These are phyloP conservation scores for Rhodotorula toruloides DNA, from an alignment of 768 basidiomycete species.

Conservation along the genomic window DNA sequence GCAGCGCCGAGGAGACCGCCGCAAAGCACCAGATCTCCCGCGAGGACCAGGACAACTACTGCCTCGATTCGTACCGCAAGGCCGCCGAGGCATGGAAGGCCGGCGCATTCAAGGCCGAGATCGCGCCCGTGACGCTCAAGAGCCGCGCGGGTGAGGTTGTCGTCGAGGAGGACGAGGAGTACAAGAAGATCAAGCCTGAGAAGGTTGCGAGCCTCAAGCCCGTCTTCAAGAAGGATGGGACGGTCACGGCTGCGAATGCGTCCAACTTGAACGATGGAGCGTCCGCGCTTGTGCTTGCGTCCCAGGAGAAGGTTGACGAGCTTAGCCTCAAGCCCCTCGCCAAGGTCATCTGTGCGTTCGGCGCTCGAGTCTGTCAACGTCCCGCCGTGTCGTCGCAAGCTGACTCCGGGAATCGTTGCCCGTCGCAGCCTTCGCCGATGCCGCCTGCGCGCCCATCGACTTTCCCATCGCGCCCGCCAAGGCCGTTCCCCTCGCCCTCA, in stretches of 20 bases:
- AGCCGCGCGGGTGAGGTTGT: conserved; percentile 82
- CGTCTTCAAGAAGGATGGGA: conserved; percentile 73
- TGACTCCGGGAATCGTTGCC: background rate
- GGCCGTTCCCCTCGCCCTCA: conserved; percentile 79
- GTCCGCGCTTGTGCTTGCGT: conserved; percentile 89
- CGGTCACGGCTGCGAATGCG: conserved; percentile 95
- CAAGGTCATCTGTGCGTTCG: conserved; percentile 84
- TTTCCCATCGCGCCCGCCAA: conserved; percentile 93
- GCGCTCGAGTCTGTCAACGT: background rate
- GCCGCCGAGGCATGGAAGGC: conserved; percentile 84
- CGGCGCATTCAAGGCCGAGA: conserved; percentile 78
- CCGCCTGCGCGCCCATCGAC: conserved; percentile 91
- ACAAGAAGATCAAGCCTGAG: conserved; percentile 91
- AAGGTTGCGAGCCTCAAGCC: conserved; percentile 84
- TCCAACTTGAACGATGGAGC: conserved; percentile 94
- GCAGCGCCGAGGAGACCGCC: conserved; percentile 70
- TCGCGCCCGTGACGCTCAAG: conserved; percentile 82
- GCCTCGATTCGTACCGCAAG: conserved; percentile 90
- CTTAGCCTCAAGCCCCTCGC: conserved; percentile 89
- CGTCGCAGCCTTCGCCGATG: conserved; percentile 82
- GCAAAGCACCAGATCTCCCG: conserved; percentile 76
- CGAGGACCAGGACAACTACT: conserved; percentile 81
- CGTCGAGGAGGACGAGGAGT: conserved; percentile 93
- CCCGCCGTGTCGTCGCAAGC: background rate
- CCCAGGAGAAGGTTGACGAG: conserved; percentile 83